Conservation (phyloP, 2,329 filamentous ascomycete species). For the Fusarium sp. region DNA sequence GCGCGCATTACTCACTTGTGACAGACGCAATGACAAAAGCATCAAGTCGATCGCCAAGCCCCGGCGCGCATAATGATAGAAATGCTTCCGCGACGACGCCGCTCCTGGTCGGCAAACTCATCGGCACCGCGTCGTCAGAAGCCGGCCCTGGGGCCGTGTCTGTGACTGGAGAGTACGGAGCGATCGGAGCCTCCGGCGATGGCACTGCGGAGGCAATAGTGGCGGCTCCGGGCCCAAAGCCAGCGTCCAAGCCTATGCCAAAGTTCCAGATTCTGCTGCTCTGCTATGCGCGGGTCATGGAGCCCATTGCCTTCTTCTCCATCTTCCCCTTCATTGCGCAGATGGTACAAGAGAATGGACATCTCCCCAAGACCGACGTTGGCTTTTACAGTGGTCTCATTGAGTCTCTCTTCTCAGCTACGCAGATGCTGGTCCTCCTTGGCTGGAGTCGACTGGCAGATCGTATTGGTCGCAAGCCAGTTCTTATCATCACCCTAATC, state of each 20-base stretch:
- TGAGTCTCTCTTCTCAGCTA: conserved; percentile 78
- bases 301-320: conserved; percentile 85
- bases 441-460: conserved; percentile 75
- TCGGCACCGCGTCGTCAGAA: conserved; percentile 37
- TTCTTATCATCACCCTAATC: conserved; percentile 74
- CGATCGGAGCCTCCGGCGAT: conserved; percentile 10
- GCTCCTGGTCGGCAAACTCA: conserved; percentile 41
- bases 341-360: conserved; percentile 78
- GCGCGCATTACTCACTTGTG: background rate
- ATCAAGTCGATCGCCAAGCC: conserved; percentile 12
- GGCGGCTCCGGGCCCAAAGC: conserved; percentile 5
- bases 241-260: conserved; percentile 49
- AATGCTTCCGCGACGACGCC: conserved; percentile 41
- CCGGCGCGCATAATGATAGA: conserved; percentile 2
- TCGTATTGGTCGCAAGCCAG: conserved; percentile 77
- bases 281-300: conserved; percentile 78
- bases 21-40: conserved; percentile 28
- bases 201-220: background rate
- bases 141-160: conserved; percentile 19
- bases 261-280: conserved; percentile 76
- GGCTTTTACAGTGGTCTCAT: conserved; percentile 86
- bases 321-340: conserved; percentile 85
- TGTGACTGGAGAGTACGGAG: conserved; percentile 15
- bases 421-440: conserved; percentile 83
- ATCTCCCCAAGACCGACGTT: conserved; percentile 72